phyloP scores from a whole-genome alignment of 2,329 filamentous ascomycete species.

The Scorias spongiosa region DNA sequence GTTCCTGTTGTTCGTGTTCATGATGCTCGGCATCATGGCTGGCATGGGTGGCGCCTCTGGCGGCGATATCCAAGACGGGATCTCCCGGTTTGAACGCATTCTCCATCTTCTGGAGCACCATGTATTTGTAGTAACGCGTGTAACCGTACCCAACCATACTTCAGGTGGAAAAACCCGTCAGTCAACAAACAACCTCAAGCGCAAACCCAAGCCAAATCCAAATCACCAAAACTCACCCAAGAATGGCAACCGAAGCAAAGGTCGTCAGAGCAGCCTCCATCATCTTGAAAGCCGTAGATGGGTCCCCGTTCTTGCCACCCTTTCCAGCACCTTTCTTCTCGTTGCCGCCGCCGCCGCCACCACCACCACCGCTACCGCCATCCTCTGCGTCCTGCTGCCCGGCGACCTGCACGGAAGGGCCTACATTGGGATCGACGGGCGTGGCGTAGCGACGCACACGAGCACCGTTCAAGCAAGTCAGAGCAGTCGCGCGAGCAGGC shows the following conservation, averaged over 20 bases:
- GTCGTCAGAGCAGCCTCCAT: slow-evolving; percentile 36
- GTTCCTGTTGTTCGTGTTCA: slow-evolving; percentile 26
- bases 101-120: slow-evolving; percentile 85
- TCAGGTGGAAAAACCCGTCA: slow-evolving; percentile 46
- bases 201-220: background rate
- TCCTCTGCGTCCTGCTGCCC: background rate
- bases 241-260: slow-evolving; percentile 33
- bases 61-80: slow-evolving; percentile 48
- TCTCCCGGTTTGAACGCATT: slow-evolving; percentile 86
- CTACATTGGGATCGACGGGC: background rate
- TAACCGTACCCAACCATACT: slow-evolving; percentile 36
- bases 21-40: slow-evolving; percentile 10
- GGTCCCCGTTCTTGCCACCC: background rate
- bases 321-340: too few relatives aligned
- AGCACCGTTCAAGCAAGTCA: too few relatives aligned
- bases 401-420: background rate
- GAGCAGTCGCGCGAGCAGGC: too few relatives aligned
- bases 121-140: slow-evolving; percentile 58
- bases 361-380: background rate
- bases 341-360: background rate
- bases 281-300: slow-evolving; percentile 33
- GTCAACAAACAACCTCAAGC: background rate
- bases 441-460: background rate
- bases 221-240: slow-evolving; percentile 19
- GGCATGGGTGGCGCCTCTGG: slow-evolving; percentile 23